Base-by-base conservation (phyloP, 495 filamentous ascomycete genomes). In the Annulohypoxylon nitens region DNA sequence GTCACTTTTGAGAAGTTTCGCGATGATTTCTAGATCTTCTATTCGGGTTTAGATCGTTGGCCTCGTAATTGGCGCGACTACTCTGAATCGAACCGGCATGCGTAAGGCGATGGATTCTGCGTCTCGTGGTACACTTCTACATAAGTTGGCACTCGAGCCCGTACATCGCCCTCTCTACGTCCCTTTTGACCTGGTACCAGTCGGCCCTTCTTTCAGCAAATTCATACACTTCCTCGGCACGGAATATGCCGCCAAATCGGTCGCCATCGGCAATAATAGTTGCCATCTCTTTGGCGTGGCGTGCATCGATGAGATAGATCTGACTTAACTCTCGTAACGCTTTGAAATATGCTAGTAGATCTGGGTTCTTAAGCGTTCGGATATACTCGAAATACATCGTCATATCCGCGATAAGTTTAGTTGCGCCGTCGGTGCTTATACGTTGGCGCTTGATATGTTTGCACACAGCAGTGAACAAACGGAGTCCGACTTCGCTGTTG, bases 371-470 rank as follows among this genome's bases (percentile, higher is more conserved):
- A 18, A 99, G 85, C 1, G 90, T 92, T 62, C 88, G 82, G 68
- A 98, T 88, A 81, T 95, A 98, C 61, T 89, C 85, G 83, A 92
- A 92, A 79, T 98, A 98, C 76, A 93, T 88, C 76, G 94, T 98
- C 90, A 97, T 94, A 83, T 99, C 96, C 65, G 92, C 94, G 76
- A 99, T 98, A 51, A 99, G 86, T 80, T 93, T 95, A 67, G 98
- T 87, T 25, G 96, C 93, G 61, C 96, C 96, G 64, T 94, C 92
- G 14, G 93, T 91, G 75, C 90, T 93, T 81, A 99, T 89, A 68
- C 96, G 90, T 81, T 98, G 96, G 45, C 97, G 90, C 83, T 98
- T 98, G 61, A 99, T 87, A 81, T 99, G 97, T 79, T 99, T 98
- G 85, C 95, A 97, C 39, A 98, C 81, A 12, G 91, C 92, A 0